A percentile compares a stretch with the other conserved stretches of the same genome.
Conservation (phyloP, 179 eudicot genomes). For the Gypsophila paniculata region DNA sequence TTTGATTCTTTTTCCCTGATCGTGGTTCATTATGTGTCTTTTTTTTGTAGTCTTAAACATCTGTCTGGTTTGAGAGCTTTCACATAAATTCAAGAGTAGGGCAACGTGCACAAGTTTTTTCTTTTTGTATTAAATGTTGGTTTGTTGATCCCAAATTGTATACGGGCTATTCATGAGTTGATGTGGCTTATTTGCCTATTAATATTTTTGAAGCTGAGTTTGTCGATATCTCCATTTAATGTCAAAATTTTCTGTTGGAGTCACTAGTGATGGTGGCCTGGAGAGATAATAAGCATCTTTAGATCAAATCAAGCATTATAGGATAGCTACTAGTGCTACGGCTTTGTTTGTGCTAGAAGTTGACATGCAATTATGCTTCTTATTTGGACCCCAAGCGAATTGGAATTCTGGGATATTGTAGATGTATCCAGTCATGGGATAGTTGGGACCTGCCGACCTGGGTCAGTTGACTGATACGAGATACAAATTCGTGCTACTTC, state of each 20-base stretch:
- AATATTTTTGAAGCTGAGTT: no score
- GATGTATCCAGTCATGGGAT: conserved; percentile 7
- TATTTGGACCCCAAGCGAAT: background rate
- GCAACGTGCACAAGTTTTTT: background rate
- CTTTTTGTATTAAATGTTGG: background rate
- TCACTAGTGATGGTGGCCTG: background rate
- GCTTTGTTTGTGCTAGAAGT: conserved; percentile 24
- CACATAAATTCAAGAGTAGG: background rate
- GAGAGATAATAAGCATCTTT: conserved; percentile 1
- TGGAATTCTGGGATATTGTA: background rate
- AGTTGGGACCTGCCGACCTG: conserved; percentile 19
- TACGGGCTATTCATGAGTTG: background rate
- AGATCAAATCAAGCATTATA: conserved; percentile 5
- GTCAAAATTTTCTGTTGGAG: conserved; percentile 15
- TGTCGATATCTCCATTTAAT: no score
- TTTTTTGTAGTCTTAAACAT: background rate
- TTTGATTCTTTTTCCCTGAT: background rate
- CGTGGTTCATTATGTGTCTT: background rate
- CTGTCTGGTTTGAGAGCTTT: conserved; percentile 7
- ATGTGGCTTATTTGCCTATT: conserved; percentile 1
- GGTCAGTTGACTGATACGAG: conserved; percentile 24
- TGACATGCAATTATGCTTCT: conserved; percentile 13
- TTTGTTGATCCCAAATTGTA: background rate
- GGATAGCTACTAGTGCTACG: conserved; percentile 22
- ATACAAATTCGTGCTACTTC: conserved; percentile 21